A percentile compares a stretch with the other conserved stretches of the same genome.
Evolutionary conservation across 2,329 filamentous ascomycete species (phyloP).

Genomic region (Apiospora malaysiana): DNA sequence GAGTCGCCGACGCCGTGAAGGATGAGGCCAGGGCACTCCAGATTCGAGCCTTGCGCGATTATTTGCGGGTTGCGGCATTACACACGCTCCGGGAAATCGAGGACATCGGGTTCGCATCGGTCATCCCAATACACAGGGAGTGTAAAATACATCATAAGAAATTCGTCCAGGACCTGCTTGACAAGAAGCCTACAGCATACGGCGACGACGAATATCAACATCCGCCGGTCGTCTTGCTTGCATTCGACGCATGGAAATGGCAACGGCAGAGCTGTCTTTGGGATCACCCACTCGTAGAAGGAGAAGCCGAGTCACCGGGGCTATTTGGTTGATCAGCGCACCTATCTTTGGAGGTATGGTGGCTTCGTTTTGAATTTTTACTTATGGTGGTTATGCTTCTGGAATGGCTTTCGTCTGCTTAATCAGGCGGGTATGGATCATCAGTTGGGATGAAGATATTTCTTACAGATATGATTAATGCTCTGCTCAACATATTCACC

Average conservation of each 20-base stretch:
- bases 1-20: neutral
- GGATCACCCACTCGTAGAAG: neutral
- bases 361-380: too few species aligned
- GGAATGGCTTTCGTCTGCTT: too few species aligned
- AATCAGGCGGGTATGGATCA: too few species aligned
- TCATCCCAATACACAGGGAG: neutral
- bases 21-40: neutral
- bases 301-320: too few species aligned
- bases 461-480: too few species aligned
- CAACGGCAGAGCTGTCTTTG: neutral
- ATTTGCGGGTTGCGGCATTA: neutral
- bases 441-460: too few species aligned
- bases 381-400: too few species aligned
- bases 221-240: neutral
- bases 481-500: too few species aligned
- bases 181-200: too few species aligned
- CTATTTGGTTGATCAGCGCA: too few species aligned
- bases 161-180: neutral
- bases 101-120: neutral
- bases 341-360: too few species aligned
- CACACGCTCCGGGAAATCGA: neutral
- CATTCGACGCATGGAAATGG: neutral
- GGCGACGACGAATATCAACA: neutral
- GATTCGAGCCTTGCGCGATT: neutral
- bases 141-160: neutral